Percentiles rank a stretch among this genome's conserved stretches.
These are phyloP conservation scores for Mangifera indica DNA, from an alignment of 345 rosid species.

Conservation along the genomic window DNA sequence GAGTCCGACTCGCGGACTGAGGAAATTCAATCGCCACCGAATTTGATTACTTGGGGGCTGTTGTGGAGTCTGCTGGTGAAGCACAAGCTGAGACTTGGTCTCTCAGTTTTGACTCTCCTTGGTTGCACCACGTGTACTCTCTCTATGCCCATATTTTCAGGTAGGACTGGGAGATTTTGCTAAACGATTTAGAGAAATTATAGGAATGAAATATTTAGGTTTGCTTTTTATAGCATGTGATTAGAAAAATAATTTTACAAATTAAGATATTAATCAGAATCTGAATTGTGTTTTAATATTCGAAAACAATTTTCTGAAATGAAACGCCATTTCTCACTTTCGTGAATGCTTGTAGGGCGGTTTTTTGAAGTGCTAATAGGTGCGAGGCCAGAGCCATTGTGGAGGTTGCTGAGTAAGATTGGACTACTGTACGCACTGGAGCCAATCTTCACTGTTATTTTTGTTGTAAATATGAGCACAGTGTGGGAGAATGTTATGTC, in stretches of 20 bases:
- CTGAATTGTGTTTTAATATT: no score
- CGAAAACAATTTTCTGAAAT: no score
- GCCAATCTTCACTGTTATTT: slow-evolving; percentile 76
- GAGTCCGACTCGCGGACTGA: slow-evolving; percentile 29
- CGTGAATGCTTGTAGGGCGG: slow-evolving; percentile 45
- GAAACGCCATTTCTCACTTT: no score
- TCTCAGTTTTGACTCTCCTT: slow-evolving; percentile 51
- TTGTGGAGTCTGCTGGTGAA: slow-evolving; percentile 54
- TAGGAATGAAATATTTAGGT: no score
- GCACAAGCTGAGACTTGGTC: slow-evolving; percentile 59
- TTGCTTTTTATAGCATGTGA: no score
- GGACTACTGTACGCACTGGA: slow-evolving; percentile 73
- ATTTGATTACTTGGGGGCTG: slow-evolving; percentile 60
- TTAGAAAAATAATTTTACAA: no score
- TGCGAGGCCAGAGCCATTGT: slow-evolving; percentile 66
- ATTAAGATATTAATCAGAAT: no score
- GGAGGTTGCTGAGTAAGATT: slow-evolving; percentile 69
- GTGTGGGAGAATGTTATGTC: slow-evolving; percentile 93
- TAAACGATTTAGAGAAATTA: no score
- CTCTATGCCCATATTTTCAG: slow-evolving; percentile 88
- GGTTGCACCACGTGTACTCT: slow-evolving; percentile 83
- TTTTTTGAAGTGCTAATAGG: slow-evolving; percentile 89
- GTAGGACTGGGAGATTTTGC: slow-evolving; percentile 23
- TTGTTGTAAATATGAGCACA: slow-evolving; percentile 66
- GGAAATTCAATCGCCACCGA: slow-evolving; percentile 34